Evolutionary conservation across 345 rosid species (phyloP), one percentile per base, ranked within the genome.

Genomic region (Murraya paniculata): DNA sequence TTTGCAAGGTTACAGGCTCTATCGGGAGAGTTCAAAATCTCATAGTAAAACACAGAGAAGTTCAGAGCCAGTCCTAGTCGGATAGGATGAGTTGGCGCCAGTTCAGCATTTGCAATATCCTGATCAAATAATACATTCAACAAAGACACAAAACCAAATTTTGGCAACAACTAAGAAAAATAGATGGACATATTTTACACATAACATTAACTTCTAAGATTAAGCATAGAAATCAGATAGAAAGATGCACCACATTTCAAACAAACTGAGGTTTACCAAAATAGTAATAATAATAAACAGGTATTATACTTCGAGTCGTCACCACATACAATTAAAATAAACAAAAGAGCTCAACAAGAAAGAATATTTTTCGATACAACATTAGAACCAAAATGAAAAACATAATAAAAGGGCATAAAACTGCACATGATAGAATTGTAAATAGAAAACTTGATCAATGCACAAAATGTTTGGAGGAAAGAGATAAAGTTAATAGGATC

Each of bases 1-100:
- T 90, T 90, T 68, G 94, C 94, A 84, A 90, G 90, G 82, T 78
- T 90, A 81, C 94, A 90, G 78, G 94, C 94, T 73, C 84, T 88
- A 78, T 90, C 94, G 1, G 94, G 87, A 66, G 94, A 90, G 64
- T 88, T 90, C 82, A 90, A 83, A 70, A 90, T 90, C 88, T 90
- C 92, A 35, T 90, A 90, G 83, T 90, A 90, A 80, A 90, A 90
- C 76, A 90, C 94, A 0, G 94, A 90, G 86, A 90, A 90, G 83
- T 90, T 90, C 57, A 90, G 84, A 27, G 94, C 94, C 69, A 90
- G 71, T 67, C 94, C 94, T 58, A 90, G 83, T 73, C 94, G 86
- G 66, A 90, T 89, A 35, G 94, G 94, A 83, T 89, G 94, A 53
- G 94, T 90, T 66, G 94, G 92, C 3, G 94, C 81, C 72, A 90